These are phyloP conservation scores for Craterostigma plantagineum DNA, from an alignment of 257 asterid species.

Conservation along the genomic window DNA sequence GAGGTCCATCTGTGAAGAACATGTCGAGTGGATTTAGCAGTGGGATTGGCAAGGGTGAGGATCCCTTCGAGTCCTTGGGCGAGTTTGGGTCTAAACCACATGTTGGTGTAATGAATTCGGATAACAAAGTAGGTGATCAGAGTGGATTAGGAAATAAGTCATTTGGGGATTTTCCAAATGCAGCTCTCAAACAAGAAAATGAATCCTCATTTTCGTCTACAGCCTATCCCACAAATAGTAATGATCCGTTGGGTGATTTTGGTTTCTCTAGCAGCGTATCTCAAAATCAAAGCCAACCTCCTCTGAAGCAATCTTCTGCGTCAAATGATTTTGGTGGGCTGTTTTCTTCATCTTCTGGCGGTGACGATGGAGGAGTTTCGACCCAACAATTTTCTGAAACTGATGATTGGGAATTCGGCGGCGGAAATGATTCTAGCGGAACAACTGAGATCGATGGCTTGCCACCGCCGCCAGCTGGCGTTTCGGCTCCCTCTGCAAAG, in stretches of 20 bases:
- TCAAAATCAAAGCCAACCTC: slow-evolving; percentile 18
- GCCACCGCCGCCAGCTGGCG: slow-evolving; percentile 79
- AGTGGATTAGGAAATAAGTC: slow-evolving; percentile 23
- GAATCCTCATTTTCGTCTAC: no score
- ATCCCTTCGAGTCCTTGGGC: slow-evolving; percentile 66
- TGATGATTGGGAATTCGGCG: slow-evolving; percentile 30
- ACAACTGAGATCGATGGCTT: slow-evolving; percentile 89
- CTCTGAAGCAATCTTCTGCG: slow-evolving; percentile 20
- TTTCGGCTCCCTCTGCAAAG: slow-evolving; percentile 57
- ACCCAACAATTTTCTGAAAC: slow-evolving; percentile 23
- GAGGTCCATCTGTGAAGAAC: no score
- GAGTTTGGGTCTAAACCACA: slow-evolving; percentile 43
- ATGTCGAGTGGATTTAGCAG: no score
- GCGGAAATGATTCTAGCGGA: slow-evolving; percentile 24
- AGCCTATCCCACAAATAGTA: no score
- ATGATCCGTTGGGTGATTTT: no score
- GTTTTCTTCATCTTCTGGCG: slow-evolving; percentile 14
- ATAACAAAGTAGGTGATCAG: slow-evolving; percentile 22
- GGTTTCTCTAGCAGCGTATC: no score
- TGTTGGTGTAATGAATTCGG: slow-evolving; percentile 22
- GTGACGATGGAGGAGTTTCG: slow-evolving; percentile 10
- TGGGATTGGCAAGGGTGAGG: no score
- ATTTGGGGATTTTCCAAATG: slow-evolving; percentile 44
- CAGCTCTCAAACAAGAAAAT: slow-evolving; percentile 23
- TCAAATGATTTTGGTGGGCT: slow-evolving; percentile 31